A percentile compares a stretch with the other conserved stretches of the same genome.
Conservation (phyloP, 2,329 filamentous ascomycete species). For the Eurotiales sp. region DNA sequence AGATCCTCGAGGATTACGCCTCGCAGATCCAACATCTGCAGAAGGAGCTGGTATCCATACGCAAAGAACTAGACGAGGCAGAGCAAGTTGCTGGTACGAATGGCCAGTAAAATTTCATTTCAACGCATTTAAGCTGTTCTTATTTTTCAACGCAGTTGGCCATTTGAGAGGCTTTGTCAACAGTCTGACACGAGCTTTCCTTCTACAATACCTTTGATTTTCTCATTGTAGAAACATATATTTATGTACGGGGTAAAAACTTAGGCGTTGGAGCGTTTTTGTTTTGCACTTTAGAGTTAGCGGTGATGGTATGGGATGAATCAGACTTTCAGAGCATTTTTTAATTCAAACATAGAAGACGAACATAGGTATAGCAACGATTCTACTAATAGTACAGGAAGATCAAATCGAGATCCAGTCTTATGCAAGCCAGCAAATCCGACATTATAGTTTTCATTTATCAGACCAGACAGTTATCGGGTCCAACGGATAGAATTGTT, state of each 20-base stretch:
- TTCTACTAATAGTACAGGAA: conserved; percentile 12
- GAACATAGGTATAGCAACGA: background rate
- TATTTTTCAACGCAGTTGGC: conserved; percentile 5
- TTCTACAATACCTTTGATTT: background rate
- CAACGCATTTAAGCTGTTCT: background rate
- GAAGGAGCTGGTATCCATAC: conserved; percentile 57
- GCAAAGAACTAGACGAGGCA: conserved; percentile 58
- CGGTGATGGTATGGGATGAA: background rate
- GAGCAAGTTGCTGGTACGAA: conserved; percentile 34
- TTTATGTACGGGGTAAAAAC: conserved; percentile 1
- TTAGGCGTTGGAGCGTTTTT: conserved; percentile 11
- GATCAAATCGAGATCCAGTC: background rate
- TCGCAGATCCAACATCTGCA: conserved; percentile 54
- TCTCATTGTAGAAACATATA: background rate
- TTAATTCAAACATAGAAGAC: conserved; percentile 1
- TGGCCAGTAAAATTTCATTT: conserved; percentile 17
- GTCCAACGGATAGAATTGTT: background rate
- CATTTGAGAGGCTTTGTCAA: conserved; percentile 6
- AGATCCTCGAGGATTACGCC: conserved; percentile 51
- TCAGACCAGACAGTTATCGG: background rate
- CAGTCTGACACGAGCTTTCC: background rate
- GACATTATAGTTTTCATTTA: background rate
- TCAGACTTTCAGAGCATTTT: background rate
- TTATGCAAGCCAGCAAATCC: background rate
- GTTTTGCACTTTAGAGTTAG: conserved; percentile 3